Evolutionary conservation across 805 yeast genomes (phyloP).

Genomic region (Clavispora fructus): DNA sequence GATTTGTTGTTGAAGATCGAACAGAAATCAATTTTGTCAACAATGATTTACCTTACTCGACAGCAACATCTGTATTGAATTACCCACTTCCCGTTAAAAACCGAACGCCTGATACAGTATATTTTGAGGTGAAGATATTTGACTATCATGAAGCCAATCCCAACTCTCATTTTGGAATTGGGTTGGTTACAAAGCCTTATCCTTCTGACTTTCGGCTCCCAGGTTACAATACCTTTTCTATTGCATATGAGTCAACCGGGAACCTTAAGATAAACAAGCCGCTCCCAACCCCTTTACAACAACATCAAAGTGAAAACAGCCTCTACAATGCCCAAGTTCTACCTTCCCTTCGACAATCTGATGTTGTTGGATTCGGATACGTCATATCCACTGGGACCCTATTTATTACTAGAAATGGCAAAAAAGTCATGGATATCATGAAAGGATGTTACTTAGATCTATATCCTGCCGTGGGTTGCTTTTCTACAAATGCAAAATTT

Average conservation of each 20-base stretch:
- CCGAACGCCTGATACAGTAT: constrained; percentile 41
- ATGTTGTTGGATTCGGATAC: constrained; percentile 53
- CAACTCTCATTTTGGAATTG: constrained; percentile 55
- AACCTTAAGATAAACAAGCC: constrained; percentile 63
- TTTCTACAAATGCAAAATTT: constrained; percentile 37
- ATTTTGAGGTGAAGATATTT: constrained; percentile 52
- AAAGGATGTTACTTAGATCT: constrained; percentile 45
- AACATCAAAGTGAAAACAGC: constrained; percentile 37
- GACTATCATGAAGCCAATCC: constrained; percentile 24
- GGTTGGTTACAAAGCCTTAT: constrained; percentile 67
- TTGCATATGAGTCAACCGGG: constrained; percentile 72
- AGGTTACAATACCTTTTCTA: constrained; percentile 63
- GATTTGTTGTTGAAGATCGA: constrained; percentile 34
- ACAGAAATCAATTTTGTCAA: constrained; percentile 33
- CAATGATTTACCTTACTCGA: constrained; percentile 35
- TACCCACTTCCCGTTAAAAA: constrained; percentile 34
- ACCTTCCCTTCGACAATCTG: constrained; percentile 49
- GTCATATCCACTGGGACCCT: constrained; percentile 44
- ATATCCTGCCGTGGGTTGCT: constrained; percentile 52
- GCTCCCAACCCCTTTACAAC: constrained; percentile 44
- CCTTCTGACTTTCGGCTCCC: constrained; percentile 67
- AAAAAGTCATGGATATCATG: constrained; percentile 46
- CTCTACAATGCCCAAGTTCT: constrained; percentile 41
- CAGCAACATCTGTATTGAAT: constrained; percentile 36
- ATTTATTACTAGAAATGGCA: constrained; percentile 53